phyloP scores from a whole-genome alignment of 345 rosid genomes.

The Brassica cretica region DNA sequence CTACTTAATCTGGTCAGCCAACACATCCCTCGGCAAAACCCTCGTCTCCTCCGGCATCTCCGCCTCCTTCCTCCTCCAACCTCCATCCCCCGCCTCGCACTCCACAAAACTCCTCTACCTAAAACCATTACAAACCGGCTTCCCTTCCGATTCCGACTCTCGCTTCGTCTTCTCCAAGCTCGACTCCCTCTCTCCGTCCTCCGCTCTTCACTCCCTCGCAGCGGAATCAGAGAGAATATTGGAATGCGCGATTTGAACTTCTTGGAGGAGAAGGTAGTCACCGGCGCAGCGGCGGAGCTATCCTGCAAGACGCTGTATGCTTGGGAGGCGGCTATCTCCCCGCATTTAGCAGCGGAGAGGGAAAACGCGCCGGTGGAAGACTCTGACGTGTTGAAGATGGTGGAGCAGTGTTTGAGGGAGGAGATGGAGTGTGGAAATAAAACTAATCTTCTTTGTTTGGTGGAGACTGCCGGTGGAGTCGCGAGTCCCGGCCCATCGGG shows the following conservation, averaged over 20 bases:
- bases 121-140: slow-evolving; percentile 91
- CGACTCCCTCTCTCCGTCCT: slow-evolving; percentile 63
- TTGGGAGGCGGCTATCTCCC: slow-evolving; percentile 88
- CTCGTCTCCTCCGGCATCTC: slow-evolving; percentile 92
- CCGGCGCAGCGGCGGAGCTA: slow-evolving; percentile 45
- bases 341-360: slow-evolving; percentile 84
- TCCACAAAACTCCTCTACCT: slow-evolving; percentile 59
- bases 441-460: slow-evolving; percentile 53
- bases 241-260: slow-evolving; percentile 57
- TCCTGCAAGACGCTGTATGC: slow-evolving; percentile 71
- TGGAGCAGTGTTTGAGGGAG: slow-evolving; percentile 44
- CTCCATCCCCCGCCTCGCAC: slow-evolving; percentile 33
- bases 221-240: slow-evolving; percentile 35
- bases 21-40: slow-evolving; percentile 93
- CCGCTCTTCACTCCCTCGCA: slow-evolving; percentile 58
- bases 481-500: slow-evolving; percentile 94
- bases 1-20: slow-evolving; percentile 74
- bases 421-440: slow-evolving; percentile 36
- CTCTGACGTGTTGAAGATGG: slow-evolving; percentile 45
- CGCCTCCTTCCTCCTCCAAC: slow-evolving; percentile 76
- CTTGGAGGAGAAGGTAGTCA: slow-evolving; percentile 43
- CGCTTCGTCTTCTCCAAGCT: slow-evolving; percentile 72
- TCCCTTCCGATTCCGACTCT: slow-evolving; percentile 90
- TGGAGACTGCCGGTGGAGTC: slow-evolving; percentile 96
- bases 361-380: slow-evolving; percentile 58